phyloP scores from a whole-genome alignment of 73 alveolate species.

The Tetrahymena elliotti region DNA sequence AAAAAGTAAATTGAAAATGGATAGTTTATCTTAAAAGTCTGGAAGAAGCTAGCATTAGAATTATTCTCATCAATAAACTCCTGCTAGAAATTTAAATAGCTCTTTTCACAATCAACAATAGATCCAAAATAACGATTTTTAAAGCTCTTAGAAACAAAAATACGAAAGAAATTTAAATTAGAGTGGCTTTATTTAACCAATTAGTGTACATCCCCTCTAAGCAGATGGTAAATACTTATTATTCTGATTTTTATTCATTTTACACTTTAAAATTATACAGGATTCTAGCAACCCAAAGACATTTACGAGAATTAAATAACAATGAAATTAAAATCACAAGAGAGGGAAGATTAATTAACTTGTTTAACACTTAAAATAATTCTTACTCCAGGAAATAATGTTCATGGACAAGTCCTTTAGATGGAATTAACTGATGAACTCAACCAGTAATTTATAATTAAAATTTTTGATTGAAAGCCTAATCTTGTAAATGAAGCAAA shows the following conservation, averaged over 20 bases:
- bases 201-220: neutral
- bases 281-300: constrained; percentile 16
- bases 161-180: constrained; percentile 3
- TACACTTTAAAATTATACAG: neutral
- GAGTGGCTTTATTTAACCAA: neutral
- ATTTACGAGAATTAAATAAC: constrained; percentile 6
- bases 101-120: neutral
- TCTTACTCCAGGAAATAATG: constrained; percentile 5
- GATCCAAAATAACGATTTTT: constrained; percentile 19
- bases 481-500: neutral
- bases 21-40: neutral
- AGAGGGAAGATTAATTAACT: constrained; percentile 31
- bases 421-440: constrained; percentile 36
- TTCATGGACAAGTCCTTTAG: constrained; percentile 18
- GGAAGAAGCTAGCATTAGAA: neutral
- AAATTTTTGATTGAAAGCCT: neutral
- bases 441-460: neutral
- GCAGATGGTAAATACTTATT: neutral
- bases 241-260: neutral
- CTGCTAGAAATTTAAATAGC: neutral
- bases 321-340: constrained; percentile 17
- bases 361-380: constrained; percentile 17
- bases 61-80: neutral
- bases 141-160: constrained; percentile 23
- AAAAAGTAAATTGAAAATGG: neutral